Base-by-base conservation (phyloP, 108 stramenopile genomes). In the Chaetoceros muelleri region DNA sequence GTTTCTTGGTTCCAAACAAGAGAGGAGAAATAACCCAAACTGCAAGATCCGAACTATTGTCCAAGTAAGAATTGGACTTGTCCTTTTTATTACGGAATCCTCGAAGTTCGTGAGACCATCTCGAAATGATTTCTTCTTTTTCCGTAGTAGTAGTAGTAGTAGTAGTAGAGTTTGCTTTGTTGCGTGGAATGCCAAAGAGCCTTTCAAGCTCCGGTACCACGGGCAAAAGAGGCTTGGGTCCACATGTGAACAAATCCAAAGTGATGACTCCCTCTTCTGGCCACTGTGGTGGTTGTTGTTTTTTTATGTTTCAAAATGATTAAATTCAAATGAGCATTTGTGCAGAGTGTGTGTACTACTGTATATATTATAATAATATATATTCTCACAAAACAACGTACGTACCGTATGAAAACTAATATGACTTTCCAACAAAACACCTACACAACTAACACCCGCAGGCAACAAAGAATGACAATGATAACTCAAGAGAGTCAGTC, bases 221-320 rank as follows among this genome's bases (percentile, higher is more conserved):
- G 1, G 83, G 85, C n/a, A 92, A 46, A 20, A 85, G 50, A 2
- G 78, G 76, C 7, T 82, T 85, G 51, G 69, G 59, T n/a, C 84
- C 82, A 49, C 74, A 75, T 18, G 92, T 90, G 61, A 89, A 89
- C 44, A 93, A 46, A 67, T 93, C 92, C 18, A 93, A 57, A 0
- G 84, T 83, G 52, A 87, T 85, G 52, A 85, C 85, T 23, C 92
- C 92, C 53, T 86, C 85, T 20, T 85, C 84, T 40, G 92, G 92
- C 92, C 87, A 90, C 34, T 40, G n/a, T n/a, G n/a, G n/a, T n/a
- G n/a, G n/a, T n/a, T n/a, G n/a, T n/a, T n/a, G n/a, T n/a, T n/a
- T n/a, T n/a, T n/a, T n/a, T n/a, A n/a, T n/a, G n/a, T n/a, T n/a
- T n/a, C n/a, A n/a, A n/a, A n/a, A n/a, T n/a, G n/a, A n/a, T n/a